phyloP scores from a whole-genome alignment of 2,329 filamentous ascomycete genomes.

The Atkinsonella hypoxylon region DNA sequence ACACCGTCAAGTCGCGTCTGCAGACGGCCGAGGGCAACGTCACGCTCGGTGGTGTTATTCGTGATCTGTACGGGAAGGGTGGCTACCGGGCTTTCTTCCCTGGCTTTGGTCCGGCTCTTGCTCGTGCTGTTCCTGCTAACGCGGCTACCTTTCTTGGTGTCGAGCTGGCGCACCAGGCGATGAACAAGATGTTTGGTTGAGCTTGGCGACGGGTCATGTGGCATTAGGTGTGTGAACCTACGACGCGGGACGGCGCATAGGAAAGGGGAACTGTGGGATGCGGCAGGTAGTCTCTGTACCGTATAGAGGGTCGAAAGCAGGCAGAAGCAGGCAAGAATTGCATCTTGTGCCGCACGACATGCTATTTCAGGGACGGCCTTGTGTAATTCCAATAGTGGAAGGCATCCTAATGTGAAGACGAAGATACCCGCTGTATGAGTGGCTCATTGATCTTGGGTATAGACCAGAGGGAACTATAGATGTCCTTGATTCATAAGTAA shows the following conservation, averaged over 20 bases:
- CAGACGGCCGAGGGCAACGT: conserved; percentile 84
- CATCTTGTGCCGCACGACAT: not conserved
- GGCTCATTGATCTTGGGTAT: not conserved
- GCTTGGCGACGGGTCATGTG: not conserved
- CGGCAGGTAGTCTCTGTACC: too few relatives aligned
- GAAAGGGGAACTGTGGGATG: not conserved
- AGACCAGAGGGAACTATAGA: not conserved
- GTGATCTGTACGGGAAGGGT: conserved; percentile 69
- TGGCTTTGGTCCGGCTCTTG: conserved; percentile 83
- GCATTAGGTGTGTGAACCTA: not conserved
- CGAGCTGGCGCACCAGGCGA: conserved; percentile 70
- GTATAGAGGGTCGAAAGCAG: not conserved
- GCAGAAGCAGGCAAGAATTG: not conserved
- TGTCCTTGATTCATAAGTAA: not conserved
- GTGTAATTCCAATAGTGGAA: not conserved
- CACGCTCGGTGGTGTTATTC: conserved; percentile 67
- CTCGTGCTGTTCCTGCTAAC: conserved; percentile 88
- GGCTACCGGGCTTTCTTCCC: conserved; percentile 93
- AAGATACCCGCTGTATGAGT: not conserved
- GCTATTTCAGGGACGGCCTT: not conserved
- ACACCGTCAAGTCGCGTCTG: conserved; percentile 88
- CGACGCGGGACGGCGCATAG: too few relatives aligned
- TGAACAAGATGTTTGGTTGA: conserved; percentile 59
- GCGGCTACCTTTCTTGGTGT: conserved; percentile 88
- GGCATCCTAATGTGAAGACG: too few relatives aligned